A percentile compares a stretch with the other conserved stretches of the same genome.
Evolutionary conservation across 345 rosid species (phyloP).

Genomic region (Cardamine resedifolia): DNA sequence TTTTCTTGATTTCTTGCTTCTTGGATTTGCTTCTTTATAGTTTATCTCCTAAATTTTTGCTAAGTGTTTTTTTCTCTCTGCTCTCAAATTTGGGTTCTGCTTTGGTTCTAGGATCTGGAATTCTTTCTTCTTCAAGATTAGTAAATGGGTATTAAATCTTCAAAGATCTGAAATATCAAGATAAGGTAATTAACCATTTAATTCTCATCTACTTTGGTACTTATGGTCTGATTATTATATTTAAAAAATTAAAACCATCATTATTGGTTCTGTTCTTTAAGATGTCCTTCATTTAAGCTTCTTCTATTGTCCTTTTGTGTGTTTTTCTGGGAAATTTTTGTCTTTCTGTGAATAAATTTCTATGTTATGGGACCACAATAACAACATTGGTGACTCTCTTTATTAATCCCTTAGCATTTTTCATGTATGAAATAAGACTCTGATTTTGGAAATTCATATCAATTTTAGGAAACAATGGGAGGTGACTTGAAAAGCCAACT

Average conservation of each 20-base stretch:
- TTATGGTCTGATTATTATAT: slow-evolving; percentile 3
- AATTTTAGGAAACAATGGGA: slow-evolving; percentile 50
- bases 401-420: not conserved
- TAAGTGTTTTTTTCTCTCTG: not conserved
- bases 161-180: slow-evolving; percentile 53
- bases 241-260: slow-evolving; percentile 19
- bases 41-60: not conserved
- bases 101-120: slow-evolving; percentile 52
- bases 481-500: slow-evolving; percentile 60
- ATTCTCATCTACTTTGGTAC: slow-evolving; percentile 16
- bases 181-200: slow-evolving; percentile 36
- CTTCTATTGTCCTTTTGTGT: slow-evolving; percentile 20
- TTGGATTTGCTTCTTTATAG: slow-evolving; percentile 20
- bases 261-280: slow-evolving; percentile 21
- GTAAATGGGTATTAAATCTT: slow-evolving; percentile 27
- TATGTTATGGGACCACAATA: slow-evolving; percentile 29
- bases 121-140: slow-evolving; percentile 14
- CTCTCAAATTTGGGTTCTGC: slow-evolving; percentile 26
- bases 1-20: slow-evolving; percentile 34
- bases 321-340: slow-evolving; percentile 18
- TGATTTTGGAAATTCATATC: not conserved
- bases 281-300: slow-evolving; percentile 24
- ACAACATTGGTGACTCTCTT: not conserved
- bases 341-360: slow-evolving; percentile 16
- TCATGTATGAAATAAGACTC: not conserved